A percentile compares a stretch with the other conserved stretches of the same genome.
Evolutionary conservation across 192 early-diverging fungal genomes (phyloP).

Genomic region (Haplosporangium gracile): DNA sequence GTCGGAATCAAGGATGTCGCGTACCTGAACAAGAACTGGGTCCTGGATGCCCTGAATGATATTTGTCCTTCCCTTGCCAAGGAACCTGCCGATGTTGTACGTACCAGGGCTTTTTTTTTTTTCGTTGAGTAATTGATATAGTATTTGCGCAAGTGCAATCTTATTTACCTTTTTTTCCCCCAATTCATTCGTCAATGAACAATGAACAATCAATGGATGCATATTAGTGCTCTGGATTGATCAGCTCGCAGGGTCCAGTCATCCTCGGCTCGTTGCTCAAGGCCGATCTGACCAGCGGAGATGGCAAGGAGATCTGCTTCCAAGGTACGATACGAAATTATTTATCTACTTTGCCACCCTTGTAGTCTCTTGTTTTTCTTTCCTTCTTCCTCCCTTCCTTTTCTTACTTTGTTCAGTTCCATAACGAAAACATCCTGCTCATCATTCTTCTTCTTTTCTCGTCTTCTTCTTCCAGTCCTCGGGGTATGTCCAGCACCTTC

Average conservation of each 20-base stretch:
- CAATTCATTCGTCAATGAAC: no score
- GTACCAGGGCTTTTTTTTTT: neutral
- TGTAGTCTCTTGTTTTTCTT: no score
- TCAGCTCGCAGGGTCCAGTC: conserved; percentile 59
- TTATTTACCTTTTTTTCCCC: neutral
- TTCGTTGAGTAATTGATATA: neutral
- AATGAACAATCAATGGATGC: neutral
- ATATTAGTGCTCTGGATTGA: conserved; percentile 57
- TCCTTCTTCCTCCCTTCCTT: neutral
- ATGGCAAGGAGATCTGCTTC: conserved; percentile 61
- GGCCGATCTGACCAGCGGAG: conserved; percentile 31
- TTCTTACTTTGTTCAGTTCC: neutral
- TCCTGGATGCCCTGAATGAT: conserved; percentile 31
- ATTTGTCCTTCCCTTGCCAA: conserved; percentile 34
- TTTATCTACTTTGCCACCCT: neutral
- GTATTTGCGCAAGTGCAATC: neutral
- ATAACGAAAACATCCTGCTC: neutral
- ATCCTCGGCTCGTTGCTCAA: conserved; percentile 49
- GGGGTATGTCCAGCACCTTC: conserved; percentile 60
- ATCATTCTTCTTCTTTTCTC: neutral
- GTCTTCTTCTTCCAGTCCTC: neutral
- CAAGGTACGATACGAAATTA: neutral
- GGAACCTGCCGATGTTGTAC: conserved; percentile 56
- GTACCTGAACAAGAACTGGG: conserved; percentile 49
- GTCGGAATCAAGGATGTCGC: conserved; percentile 56